Conservation (phyloP, 176 grass and related monocot genomes). For the Aechmea fasciata region DNA sequence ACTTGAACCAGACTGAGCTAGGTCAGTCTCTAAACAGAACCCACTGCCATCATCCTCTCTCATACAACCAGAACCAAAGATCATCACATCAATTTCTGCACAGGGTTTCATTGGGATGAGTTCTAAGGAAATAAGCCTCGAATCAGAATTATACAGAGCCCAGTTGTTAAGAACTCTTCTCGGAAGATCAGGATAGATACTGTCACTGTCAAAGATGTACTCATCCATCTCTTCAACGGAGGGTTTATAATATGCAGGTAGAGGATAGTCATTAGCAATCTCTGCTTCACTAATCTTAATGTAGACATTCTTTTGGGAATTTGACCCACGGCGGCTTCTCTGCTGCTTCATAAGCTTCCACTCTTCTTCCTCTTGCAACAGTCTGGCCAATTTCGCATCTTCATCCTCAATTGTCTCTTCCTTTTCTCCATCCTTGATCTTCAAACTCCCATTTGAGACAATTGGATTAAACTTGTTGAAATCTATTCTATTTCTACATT, state of each 20-base stretch:
- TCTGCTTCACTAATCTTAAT: constrained; percentile 98
- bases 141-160: constrained; percentile 94
- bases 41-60: constrained; percentile 93
- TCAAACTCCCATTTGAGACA: constrained; percentile 60
- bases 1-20: constrained; percentile 30
- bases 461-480: constrained; percentile 24
- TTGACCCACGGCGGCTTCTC: constrained; percentile 36
- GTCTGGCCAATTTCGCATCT: constrained; percentile 78
- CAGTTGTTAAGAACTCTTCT: constrained; percentile 86
- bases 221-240: constrained; percentile 91
- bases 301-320: constrained; percentile 75
- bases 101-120: constrained; percentile 89
- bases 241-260: constrained; percentile 95
- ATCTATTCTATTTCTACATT: constrained; percentile 68
- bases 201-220: constrained; percentile 81
- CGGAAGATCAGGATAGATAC: constrained; percentile 61
- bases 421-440: constrained; percentile 50
- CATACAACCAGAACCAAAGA: constrained; percentile 96
- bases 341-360: constrained; percentile 95
- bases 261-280: constrained; percentile 92
- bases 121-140: constrained; percentile 86
- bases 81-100: constrained; percentile 80
- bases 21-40: constrained; percentile 42
- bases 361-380: constrained; percentile 92
- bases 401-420: constrained; percentile 45